These are phyloP conservation scores for Suillus plorans DNA, from an alignment of 768 basidiomycete genomes.

Conservation along the genomic window DNA sequence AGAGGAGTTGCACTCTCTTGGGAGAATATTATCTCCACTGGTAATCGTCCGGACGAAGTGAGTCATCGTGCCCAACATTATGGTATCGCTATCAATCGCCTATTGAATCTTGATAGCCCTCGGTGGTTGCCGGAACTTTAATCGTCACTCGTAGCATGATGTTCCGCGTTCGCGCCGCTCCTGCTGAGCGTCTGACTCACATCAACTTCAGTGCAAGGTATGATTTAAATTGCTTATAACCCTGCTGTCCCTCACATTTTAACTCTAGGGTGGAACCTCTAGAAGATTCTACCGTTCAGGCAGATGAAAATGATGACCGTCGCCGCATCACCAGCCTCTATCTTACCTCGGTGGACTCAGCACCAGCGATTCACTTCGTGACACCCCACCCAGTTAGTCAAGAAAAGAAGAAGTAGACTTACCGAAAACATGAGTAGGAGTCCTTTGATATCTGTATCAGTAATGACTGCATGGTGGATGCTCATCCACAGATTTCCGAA, in stretches of 20 bases:
- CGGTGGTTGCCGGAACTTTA: constrained; percentile 38
- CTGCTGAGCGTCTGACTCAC: constrained; percentile 34
- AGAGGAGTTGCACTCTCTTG: constrained; percentile 31
- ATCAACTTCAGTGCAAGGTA: constrained; percentile 43
- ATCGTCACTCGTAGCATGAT: constrained; percentile 39
- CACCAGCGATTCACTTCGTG: constrained; percentile 34
- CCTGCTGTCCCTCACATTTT: not conserved
- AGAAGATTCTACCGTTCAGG: constrained; percentile 15
- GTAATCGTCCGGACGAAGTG: constrained; percentile 21
- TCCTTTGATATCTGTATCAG: not conserved
- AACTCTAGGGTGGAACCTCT: constrained; percentile 25
- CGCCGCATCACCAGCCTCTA: constrained; percentile 37
- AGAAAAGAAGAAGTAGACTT: not conserved
- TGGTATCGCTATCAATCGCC: not conserved
- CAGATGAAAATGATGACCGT: constrained; percentile 17
- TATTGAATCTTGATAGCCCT: constrained; percentile 28
- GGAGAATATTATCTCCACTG: constrained; percentile 34
- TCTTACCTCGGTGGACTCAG: constrained; percentile 30
- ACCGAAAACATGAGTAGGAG: not conserved
- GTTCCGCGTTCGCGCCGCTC: constrained; percentile 39
- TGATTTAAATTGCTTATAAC: constrained; percentile 2
- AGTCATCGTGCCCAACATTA: not conserved
- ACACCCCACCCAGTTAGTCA: constrained; percentile 12
- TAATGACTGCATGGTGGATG: not conserved
- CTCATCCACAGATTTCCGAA: not conserved